Conservation (phyloP, 805 yeast species). For the Candida dendrica region DNA sequence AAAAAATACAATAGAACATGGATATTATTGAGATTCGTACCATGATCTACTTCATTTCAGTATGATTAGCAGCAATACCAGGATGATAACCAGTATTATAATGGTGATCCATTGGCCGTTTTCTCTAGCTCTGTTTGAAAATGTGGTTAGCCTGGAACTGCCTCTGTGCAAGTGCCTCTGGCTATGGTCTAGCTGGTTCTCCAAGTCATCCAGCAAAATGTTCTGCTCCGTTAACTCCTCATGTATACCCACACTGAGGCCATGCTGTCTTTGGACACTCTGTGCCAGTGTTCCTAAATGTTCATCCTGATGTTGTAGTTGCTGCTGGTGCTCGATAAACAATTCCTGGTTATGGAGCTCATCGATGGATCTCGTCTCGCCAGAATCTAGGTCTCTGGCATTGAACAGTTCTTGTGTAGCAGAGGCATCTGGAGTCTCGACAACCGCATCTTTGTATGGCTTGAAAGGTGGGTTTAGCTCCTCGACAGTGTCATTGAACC, state of each 20-base stretch:
- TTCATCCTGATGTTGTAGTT: slow-evolving; percentile 38
- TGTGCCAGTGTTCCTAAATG: slow-evolving; percentile 32
- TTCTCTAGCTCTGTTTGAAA: slow-evolving; percentile 34
- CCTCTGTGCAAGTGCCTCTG: slow-evolving; percentile 36
- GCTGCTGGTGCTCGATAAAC: slow-evolving; percentile 39
- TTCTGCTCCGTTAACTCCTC: slow-evolving; percentile 42
- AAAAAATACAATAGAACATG: too few species aligned
- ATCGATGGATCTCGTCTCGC: slow-evolving; percentile 6
- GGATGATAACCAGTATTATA: slow-evolving; percentile 32
- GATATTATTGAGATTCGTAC: too few species aligned
- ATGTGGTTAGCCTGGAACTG: slow-evolving; percentile 28
- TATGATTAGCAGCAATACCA: slow-evolving; percentile 36
- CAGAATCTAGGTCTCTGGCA: slow-evolving; percentile 7
- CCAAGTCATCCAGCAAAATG: slow-evolving; percentile 42
- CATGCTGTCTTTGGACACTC: slow-evolving; percentile 37
- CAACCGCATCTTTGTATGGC: slow-evolving; percentile 17
- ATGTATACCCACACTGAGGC: slow-evolving; percentile 38
- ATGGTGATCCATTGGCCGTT: slow-evolving; percentile 46
- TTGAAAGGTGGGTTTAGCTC: slow-evolving; percentile 6
- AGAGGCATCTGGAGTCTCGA: slow-evolving; percentile 5
- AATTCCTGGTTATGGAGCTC: slow-evolving; percentile 26
- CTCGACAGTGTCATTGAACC: slow-evolving; percentile 19
- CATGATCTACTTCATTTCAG: slow-evolving; percentile 20
- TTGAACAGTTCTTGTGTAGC: slow-evolving; percentile 13
- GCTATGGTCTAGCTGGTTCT: slow-evolving; percentile 36